Conservation (phyloP, 140 eudicot genomes). For the Bidens hawaiensis region DNA sequence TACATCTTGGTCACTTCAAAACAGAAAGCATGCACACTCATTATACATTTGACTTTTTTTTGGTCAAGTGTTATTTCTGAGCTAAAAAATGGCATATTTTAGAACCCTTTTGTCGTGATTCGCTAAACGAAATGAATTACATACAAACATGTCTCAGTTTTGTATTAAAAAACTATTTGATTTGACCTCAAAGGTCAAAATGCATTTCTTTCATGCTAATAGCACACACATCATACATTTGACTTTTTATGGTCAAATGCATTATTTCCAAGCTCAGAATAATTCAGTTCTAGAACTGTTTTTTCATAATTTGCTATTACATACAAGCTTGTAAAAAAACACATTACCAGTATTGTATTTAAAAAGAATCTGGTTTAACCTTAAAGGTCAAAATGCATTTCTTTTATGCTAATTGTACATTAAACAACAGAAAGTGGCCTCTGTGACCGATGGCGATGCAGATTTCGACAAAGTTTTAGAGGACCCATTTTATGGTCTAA, state of each 20-base stretch:
- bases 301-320: background rate
- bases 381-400: slow-evolving; percentile 12
- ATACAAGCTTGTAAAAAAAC: background rate
- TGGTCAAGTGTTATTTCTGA: slow-evolving; percentile 4
- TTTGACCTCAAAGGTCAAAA: slow-evolving; percentile 18
- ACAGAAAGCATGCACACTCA: slow-evolving; percentile 4
- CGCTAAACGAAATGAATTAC: background rate
- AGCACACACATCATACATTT: background rate
- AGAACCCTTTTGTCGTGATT: background rate
- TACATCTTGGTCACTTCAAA: slow-evolving; percentile 23
- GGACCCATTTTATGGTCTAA: slow-evolving; percentile 57
- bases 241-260: background rate
- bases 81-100: background rate
- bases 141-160: background rate
- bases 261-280: background rate
- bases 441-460: slow-evolving; percentile 57
- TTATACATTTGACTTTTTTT: slow-evolving; percentile 9
- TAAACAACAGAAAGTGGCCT: slow-evolving; percentile 70
- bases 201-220: background rate
- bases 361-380: slow-evolving; percentile 5
- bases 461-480: slow-evolving; percentile 57
- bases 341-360: background rate
- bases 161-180: background rate
- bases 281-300: background rate
- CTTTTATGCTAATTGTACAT: slow-evolving; percentile 10